Percentiles rank a stretch among this genome's conserved stretches.
phyloP scores from a whole-genome alignment of 2,329 filamentous ascomycete genomes.

The Rutstroemia sp. region DNA sequence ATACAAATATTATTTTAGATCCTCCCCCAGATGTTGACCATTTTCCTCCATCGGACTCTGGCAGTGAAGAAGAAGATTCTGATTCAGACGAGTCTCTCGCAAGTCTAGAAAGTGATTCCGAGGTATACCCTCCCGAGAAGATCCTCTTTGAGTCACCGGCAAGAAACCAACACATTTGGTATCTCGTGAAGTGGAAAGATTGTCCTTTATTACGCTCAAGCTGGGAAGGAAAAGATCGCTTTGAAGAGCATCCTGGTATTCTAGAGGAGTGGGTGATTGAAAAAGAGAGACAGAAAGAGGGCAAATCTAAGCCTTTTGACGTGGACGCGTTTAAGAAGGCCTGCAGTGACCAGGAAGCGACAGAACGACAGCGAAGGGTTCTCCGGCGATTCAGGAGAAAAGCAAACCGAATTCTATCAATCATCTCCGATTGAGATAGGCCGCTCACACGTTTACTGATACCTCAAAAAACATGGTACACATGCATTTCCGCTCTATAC shows the following conservation, averaged over 20 bases:
- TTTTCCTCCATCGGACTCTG: constrained; percentile 15
- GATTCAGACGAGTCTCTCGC: constrained; percentile 26
- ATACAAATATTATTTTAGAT: constrained; percentile 5
- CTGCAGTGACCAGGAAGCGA: constrained; percentile 21
- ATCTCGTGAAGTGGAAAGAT: constrained; percentile 30
- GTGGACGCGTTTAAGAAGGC: constrained; percentile 23
- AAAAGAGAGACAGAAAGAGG: constrained; percentile 23
- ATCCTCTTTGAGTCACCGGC: constrained; percentile 24
- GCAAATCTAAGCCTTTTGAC: constrained; percentile 26
- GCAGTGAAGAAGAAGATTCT: constrained; percentile 18
- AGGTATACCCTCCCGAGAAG: constrained; percentile 25
- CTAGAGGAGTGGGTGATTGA: constrained; percentile 25
- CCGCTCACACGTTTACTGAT: constrained; percentile 4
- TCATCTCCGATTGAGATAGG: constrained; percentile 19
- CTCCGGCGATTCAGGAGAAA: constrained; percentile 25
- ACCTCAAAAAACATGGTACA: constrained; percentile 18
- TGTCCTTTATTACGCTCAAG: constrained; percentile 27
- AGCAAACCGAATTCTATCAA: constrained; percentile 24
- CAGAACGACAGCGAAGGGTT: constrained; percentile 21
- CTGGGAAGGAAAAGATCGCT: constrained; percentile 25
- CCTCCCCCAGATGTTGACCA: constrained; percentile 1
- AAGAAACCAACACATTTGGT: constrained; percentile 23
- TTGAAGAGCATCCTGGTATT: constrained; percentile 20
- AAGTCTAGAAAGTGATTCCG: constrained; percentile 28
- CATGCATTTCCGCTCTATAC: constrained; percentile 10